These are phyloP conservation scores for Sonneratia caseolaris DNA, from an alignment of 345 rosid genomes.

Conservation along the genomic window DNA sequence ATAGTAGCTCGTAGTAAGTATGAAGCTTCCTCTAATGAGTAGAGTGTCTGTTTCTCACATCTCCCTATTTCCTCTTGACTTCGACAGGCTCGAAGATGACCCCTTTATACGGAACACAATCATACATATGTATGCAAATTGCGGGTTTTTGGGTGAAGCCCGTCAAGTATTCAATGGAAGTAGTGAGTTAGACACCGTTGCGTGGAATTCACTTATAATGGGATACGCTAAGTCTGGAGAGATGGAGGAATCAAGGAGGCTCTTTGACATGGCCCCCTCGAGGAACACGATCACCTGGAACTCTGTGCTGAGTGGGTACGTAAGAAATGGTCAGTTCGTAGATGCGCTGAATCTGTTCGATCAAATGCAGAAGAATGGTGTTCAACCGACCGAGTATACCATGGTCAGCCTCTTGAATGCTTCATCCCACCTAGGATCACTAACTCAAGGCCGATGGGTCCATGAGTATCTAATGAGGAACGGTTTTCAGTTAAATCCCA, in stretches of 20 bases:
- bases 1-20: not conserved
- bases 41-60: not conserved
- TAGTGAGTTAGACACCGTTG: conserved; percentile 38
- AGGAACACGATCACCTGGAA: conserved; percentile 62
- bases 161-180: conserved; percentile 29
- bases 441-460: conserved; percentile 61
- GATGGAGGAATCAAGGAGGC: conserved; percentile 36
- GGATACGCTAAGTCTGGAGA: conserved; percentile 50
- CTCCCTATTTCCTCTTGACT: not conserved
- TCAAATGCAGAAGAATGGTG: conserved; percentile 33
- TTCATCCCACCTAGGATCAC: conserved; percentile 54
- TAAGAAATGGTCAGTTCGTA: conserved; percentile 38
- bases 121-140: conserved; percentile 50
- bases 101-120: conserved; percentile 40
- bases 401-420: conserved; percentile 73
- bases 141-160: conserved; percentile 53
- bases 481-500: conserved; percentile 34
- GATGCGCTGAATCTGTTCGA: conserved; percentile 52
- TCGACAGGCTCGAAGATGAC: conserved; percentile 29
- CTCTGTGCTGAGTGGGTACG: conserved; percentile 64
- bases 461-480: conserved; percentile 44
- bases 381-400: conserved; percentile 52
- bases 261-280: conserved; percentile 43
- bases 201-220: conserved; percentile 65
- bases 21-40: not conserved